phyloP scores from a whole-genome alignment of 1,139 yeast genomes.

The Arxiozyma telluris region DNA sequence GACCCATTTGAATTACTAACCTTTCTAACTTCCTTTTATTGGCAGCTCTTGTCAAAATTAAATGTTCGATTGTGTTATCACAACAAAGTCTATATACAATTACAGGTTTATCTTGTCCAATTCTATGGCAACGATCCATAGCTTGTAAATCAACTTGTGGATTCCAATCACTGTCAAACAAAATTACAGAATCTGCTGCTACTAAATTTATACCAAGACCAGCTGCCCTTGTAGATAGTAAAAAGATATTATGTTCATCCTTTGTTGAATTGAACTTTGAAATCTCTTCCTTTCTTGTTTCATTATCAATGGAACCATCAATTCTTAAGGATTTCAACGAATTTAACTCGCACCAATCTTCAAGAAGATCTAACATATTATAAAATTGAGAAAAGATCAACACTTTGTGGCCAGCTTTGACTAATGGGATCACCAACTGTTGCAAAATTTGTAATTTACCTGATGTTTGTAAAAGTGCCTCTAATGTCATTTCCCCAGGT shows the following conservation, averaged over 20 bases:
- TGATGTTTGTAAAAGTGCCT: conserved; percentile 42
- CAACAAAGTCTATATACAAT: conserved; percentile 69
- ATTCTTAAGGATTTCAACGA: conserved; percentile 48
- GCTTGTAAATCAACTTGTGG: conserved; percentile 97
- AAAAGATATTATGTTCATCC: conserved; percentile 38
- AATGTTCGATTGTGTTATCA: conserved; percentile 73
- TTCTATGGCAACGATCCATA: conserved; percentile 89
- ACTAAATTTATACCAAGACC: conserved; percentile 85
- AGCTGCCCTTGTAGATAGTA: conserved; percentile 87
- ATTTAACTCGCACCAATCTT: conserved; percentile 56
- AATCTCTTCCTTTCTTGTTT: conserved; percentile 57
- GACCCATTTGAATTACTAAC: conserved; percentile 77
- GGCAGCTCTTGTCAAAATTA: conserved; percentile 66
- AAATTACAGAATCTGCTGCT: conserved; percentile 80
- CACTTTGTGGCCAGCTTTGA: conserved; percentile 50
- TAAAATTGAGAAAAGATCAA: conserved; percentile 82
- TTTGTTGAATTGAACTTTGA: conserved; percentile 39
- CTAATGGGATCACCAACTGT: conserved; percentile 46
- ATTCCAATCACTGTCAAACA: conserved; percentile 94
- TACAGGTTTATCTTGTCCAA: conserved; percentile 82
- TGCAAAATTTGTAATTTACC: conserved; percentile 65
- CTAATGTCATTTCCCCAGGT: conserved; percentile 32
- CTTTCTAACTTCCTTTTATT: conserved; percentile 73
- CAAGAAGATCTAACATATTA: conserved; percentile 61
- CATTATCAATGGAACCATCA: conserved; percentile 67